Percentiles rank a stretch among this genome's conserved stretches.
Conservation (phyloP, 163 green algal species). For the Chlamydomonas reinhardtii region DNA sequence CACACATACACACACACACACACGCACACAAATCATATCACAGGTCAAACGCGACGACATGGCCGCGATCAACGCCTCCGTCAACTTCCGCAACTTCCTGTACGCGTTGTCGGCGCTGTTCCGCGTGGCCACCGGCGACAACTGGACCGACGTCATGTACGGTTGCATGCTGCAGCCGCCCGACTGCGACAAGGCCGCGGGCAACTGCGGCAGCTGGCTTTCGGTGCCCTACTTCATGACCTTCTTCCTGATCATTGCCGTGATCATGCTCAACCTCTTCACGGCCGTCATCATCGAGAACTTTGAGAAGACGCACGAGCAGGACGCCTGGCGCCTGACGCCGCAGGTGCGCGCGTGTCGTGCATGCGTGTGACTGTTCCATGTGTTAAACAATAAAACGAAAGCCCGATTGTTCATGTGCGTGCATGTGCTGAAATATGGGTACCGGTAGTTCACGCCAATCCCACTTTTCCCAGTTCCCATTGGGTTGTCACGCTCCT, state of each 20-base stretch:
- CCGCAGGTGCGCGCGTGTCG: constrained; percentile 11
- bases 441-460: no score
- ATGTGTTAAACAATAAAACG: no score
- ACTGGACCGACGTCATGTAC: constrained; percentile 67
- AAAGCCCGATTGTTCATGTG: no score
- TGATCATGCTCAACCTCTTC: constrained; percentile 87
- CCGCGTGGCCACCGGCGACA: constrained; percentile 72
- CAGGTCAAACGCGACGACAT: background rate
- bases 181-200: constrained; percentile 57
- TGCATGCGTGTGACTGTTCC: no score
- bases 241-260: constrained; percentile 77
- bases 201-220: constrained; percentile 70
- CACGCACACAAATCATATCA: no score
- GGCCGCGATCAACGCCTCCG: constrained; percentile 69
- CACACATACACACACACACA: no score
- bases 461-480: no score
- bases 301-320: constrained; percentile 81
- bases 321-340: constrained; percentile 69
- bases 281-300: constrained; percentile 82
- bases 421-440: no score
- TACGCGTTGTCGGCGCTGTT: constrained; percentile 74
- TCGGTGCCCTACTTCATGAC: constrained; percentile 74
- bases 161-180: constrained; percentile 58
- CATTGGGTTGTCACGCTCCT: no score
- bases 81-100: constrained; percentile 81